Evolutionary conservation across 2,329 filamentous ascomycete genomes (phyloP).

Genomic region (Fusarium duplospermum): DNA sequence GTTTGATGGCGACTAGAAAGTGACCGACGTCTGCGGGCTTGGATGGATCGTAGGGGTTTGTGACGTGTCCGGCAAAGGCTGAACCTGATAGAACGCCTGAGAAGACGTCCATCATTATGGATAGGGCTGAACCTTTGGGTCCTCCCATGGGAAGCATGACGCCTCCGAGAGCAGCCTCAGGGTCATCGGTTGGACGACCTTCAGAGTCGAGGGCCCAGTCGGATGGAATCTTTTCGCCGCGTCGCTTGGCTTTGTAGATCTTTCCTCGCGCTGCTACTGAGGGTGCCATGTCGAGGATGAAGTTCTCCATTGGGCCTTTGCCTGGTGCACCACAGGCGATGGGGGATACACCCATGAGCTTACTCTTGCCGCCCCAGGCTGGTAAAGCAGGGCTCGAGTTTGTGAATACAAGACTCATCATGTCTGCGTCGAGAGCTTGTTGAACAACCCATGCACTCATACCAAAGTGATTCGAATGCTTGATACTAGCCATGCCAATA

Average conservation of each 20-base stretch:
- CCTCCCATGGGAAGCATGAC: conserved; percentile 91
- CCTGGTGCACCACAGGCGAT: conserved; percentile 82
- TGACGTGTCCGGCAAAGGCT: conserved; percentile 82
- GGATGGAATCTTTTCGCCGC: conserved; percentile 75
- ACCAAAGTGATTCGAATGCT: conserved; percentile 84
- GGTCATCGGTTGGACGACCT: conserved; percentile 77
- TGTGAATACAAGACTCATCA: conserved; percentile 78
- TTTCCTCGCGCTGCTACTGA: conserved; percentile 77
- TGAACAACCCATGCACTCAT: conserved; percentile 87
- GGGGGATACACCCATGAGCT: conserved; percentile 79
- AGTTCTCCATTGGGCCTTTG: conserved; percentile 61
- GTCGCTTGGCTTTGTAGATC: conserved; percentile 75
- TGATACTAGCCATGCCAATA: conserved; percentile 81
- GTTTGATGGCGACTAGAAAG: conserved; percentile 78
- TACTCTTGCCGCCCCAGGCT: conserved; percentile 74
- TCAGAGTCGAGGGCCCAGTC: conserved; percentile 82
- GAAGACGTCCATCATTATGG: conserved; percentile 92
- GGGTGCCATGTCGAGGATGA: conserved; percentile 82
- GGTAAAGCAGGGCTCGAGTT: conserved; percentile 80
- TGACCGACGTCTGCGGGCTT: conserved; percentile 78
- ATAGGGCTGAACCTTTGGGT: conserved; percentile 80
- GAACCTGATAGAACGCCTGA: conserved; percentile 82
- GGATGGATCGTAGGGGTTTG: conserved; percentile 79
- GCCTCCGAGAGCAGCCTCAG: conserved; percentile 75
- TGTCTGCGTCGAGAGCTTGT: conserved; percentile 77